Percentiles rank a stretch among this genome's conserved stretches.
These are phyloP conservation scores for Rhodotorula diobovata DNA, from an alignment of 768 basidiomycete genomes.

Conservation along the genomic window DNA sequence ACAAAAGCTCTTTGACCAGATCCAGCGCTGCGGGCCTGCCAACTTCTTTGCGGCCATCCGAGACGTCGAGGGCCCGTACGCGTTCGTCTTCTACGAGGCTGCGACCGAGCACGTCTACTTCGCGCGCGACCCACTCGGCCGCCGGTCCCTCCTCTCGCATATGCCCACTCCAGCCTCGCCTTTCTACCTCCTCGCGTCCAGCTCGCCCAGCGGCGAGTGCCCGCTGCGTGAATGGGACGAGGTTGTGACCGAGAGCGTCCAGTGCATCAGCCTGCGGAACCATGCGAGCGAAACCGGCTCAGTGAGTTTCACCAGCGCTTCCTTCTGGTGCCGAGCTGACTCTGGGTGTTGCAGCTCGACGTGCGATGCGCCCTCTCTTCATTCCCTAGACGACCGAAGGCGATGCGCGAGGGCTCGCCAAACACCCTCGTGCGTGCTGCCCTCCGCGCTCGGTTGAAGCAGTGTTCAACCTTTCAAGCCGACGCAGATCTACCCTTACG, in stretches of 20 bases:
- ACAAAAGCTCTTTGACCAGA: constrained; percentile 51
- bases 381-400: constrained; percentile 10
- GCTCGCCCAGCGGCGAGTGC: constrained; percentile 57
- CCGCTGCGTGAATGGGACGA: constrained; percentile 55
- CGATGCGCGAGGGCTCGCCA: neutral
- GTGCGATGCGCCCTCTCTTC: constrained; percentile 1
- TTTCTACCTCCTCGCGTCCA: constrained; percentile 63
- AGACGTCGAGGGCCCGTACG: constrained; percentile 79
- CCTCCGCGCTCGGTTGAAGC: neutral
- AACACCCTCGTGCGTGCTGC: constrained; percentile 10
- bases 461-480: no score
- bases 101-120: constrained; percentile 58
- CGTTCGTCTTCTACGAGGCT: constrained; percentile 66
- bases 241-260: constrained; percentile 12
- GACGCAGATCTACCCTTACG: constrained; percentile 36
- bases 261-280: constrained; percentile 8
- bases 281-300: constrained; percentile 8
- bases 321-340: neutral
- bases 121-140: constrained; percentile 75
- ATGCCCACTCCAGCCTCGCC: constrained; percentile 55
- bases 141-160: constrained; percentile 75
- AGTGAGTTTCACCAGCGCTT: no score
- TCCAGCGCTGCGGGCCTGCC: constrained; percentile 46
- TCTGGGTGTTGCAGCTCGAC: neutral
- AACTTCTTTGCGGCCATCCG: constrained; percentile 58